Evolutionary conservation across 306 rosid species (phyloP).

Genomic region (Leucaena leucocephala): DNA sequence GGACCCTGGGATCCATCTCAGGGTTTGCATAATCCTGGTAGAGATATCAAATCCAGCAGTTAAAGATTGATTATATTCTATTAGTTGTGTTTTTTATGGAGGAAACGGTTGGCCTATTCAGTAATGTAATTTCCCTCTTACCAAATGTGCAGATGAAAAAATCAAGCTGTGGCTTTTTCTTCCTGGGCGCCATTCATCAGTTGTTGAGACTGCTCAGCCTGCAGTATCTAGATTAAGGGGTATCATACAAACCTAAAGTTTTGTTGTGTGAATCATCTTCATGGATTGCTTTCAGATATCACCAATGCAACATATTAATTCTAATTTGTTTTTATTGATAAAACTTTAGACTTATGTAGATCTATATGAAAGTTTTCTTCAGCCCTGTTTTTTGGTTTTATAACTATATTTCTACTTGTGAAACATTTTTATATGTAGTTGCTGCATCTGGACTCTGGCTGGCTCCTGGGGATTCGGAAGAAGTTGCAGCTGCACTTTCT

Average conservation of each 20-base stretch:
- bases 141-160: slow-evolving; percentile 74
- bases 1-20: slow-evolving; percentile 99
- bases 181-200: slow-evolving; percentile 83
- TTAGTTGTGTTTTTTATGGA: slow-evolving; percentile 7
- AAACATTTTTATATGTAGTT: slow-evolving; percentile 55
- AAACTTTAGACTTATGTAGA: slow-evolving; percentile 3
- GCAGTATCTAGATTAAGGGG: slow-evolving; percentile 85
- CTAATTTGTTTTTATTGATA: background rate
- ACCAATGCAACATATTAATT: background rate
- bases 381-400: slow-evolving; percentile 16
- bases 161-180: slow-evolving; percentile 97
- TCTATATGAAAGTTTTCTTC: slow-evolving; percentile 3
- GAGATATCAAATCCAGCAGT: slow-evolving; percentile 37
- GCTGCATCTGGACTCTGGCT: slow-evolving; percentile 90
- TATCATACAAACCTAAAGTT: slow-evolving; percentile 40
- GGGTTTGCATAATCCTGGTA: slow-evolving; percentile 98
- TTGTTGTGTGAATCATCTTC: slow-evolving; percentile 31
- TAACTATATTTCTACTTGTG: slow-evolving; percentile 18
- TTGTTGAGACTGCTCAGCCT: slow-evolving; percentile 75
- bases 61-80: slow-evolving; percentile 27
- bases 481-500: slow-evolving; percentile 92
- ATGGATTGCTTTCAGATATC: background rate
- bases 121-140: slow-evolving; percentile 39
- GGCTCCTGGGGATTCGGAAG: slow-evolving; percentile 99
- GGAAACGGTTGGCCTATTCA: slow-evolving; percentile 18